Evolutionary conservation across 345 rosid genomes (phyloP), one percentile per base, ranked within the genome.

Genomic region (Cardamine chenopodiifolia): DNA sequence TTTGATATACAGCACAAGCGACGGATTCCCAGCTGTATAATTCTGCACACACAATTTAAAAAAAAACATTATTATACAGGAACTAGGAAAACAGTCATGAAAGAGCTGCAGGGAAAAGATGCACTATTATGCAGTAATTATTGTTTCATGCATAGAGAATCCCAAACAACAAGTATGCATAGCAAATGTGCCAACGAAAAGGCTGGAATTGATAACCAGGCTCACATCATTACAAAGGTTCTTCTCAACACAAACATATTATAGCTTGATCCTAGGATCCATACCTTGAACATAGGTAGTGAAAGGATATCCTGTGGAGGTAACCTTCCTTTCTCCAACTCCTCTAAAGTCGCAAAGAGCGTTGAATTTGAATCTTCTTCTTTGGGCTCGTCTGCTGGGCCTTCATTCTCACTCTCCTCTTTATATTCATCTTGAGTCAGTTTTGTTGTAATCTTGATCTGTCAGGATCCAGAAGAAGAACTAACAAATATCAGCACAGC

Each of bases 201-300:
- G 66, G 67, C 49, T 37, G n/a, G 17, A 50, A 37, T 11, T 61
- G 57, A 58, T 70, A 59, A 49, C 19, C 40, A 67, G 31, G 29
- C 20, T 68, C 68, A n/a, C 49, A 68, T 54, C 25, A 39, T 62
- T 14, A 55, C 32, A 66, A 75, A 77, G 23, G 9, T 65, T 55
- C 56, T 55, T 37, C 17, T 58, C 23, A 49, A 57, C 29, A 56
- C 47, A 44, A 31, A 52, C 13, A 66, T 35, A 74, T 0, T 28
- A 53, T 15, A 66, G 31, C 53, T 54, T 63, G 49, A 77, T 65
- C 40, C 48, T 59, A 44, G 59, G 58, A 60, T 48, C 6, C 39
- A 40, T 82, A 90, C 98, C 98, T 92, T 92, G 75, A 92, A 90
- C 90, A 84, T 86, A 37, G 97, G 97, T 71, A 92, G 89, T 13